These are phyloP conservation scores for Colletotrichum destructivum DNA, from an alignment of 2,329 filamentous ascomycete genomes.

Conservation along the genomic window DNA sequence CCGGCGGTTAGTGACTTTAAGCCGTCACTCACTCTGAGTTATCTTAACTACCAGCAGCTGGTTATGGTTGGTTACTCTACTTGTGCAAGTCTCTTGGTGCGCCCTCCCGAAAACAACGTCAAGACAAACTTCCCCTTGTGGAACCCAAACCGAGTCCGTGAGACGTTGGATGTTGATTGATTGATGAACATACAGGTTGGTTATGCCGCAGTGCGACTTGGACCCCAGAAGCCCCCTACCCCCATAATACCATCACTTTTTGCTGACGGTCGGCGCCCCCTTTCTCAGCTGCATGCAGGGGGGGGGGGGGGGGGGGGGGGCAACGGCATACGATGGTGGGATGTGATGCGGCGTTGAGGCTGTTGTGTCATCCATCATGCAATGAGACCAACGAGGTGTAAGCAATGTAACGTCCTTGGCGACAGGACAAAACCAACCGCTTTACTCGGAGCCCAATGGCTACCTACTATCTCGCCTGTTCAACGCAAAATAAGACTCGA, in stretches of 20 bases:
- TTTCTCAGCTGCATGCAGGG: neutral
- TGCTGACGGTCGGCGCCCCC: too few relatives aligned
- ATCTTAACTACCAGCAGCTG: too few relatives aligned
- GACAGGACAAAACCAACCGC: neutral
- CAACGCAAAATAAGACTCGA: too few relatives aligned
- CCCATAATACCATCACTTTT: neutral
- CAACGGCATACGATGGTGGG: too few relatives aligned
- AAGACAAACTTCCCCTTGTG: neutral
- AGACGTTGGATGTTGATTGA: neutral
- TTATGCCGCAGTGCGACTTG: neutral
- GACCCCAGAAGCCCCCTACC: neutral
- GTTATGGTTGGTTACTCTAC: too few relatives aligned
- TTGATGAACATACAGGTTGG: neutral
- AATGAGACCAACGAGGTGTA: neutral
- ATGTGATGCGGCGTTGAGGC: neutral
- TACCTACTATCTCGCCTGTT: too few relatives aligned
- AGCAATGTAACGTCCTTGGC: neutral
- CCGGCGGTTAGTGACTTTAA: too few relatives aligned
- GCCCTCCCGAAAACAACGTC: neutral
- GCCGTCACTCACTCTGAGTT: neutral
- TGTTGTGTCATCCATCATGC: neutral
- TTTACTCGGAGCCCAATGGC: neutral
- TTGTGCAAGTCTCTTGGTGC: too few relatives aligned
- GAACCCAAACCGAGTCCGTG: neutral
- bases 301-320: neutral